Percentiles rank a stretch among this genome's conserved stretches.
phyloP scores from a whole-genome alignment of 768 basidiomycete species.

The Daedaleopsis sinensis region DNA sequence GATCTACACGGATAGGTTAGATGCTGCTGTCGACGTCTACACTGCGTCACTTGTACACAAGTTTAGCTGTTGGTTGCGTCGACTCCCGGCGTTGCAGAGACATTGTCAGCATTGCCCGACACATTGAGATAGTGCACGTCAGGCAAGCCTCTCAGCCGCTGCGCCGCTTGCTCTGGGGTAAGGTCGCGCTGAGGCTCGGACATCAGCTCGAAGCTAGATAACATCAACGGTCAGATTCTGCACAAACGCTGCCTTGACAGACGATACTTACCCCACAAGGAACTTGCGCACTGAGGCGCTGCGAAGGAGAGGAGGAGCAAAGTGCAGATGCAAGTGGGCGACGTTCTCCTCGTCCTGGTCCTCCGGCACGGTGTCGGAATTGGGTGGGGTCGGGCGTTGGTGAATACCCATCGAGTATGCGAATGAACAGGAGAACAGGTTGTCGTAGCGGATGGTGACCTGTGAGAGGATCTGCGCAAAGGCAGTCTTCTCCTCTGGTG shows the following conservation, averaged over 20 bases:
- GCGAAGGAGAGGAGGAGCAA: slow-evolving; percentile 81
- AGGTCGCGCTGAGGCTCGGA: slow-evolving; percentile 89
- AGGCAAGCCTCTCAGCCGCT: slow-evolving; percentile 53
- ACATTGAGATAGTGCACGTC: slow-evolving; percentile 63
- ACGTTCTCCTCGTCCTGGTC: slow-evolving; percentile 49
- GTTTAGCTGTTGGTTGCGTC: slow-evolving; percentile 10
- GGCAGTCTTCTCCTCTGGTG: slow-evolving; percentile 57
- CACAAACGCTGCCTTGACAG: slow-evolving; percentile 4
- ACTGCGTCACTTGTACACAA: not conserved
- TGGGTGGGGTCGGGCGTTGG: slow-evolving; percentile 68
- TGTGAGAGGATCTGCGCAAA: slow-evolving; percentile 70
- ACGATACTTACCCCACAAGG: slow-evolving; percentile 72
- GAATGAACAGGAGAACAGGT: slow-evolving; percentile 84
- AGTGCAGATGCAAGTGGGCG: slow-evolving; percentile 87
- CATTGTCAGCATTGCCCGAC: slow-evolving; percentile 3
- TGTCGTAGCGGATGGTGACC: slow-evolving; percentile 73
- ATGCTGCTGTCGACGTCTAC: not conserved
- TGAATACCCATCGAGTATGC: slow-evolving; percentile 96
- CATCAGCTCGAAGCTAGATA: slow-evolving; percentile 81
- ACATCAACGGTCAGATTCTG: not conserved
- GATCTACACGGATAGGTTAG: not conserved
- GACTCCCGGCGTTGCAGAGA: slow-evolving; percentile 3
- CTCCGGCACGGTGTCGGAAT: slow-evolving; percentile 23
- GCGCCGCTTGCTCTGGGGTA: slow-evolving; percentile 86
- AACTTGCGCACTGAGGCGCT: slow-evolving; percentile 87